Percentiles rank a stretch among this genome's conserved stretches.
These are phyloP conservation scores for Colletotrichum chlorophyti DNA, from an alignment of 2,329 filamentous ascomycete genomes.

Conservation along the genomic window DNA sequence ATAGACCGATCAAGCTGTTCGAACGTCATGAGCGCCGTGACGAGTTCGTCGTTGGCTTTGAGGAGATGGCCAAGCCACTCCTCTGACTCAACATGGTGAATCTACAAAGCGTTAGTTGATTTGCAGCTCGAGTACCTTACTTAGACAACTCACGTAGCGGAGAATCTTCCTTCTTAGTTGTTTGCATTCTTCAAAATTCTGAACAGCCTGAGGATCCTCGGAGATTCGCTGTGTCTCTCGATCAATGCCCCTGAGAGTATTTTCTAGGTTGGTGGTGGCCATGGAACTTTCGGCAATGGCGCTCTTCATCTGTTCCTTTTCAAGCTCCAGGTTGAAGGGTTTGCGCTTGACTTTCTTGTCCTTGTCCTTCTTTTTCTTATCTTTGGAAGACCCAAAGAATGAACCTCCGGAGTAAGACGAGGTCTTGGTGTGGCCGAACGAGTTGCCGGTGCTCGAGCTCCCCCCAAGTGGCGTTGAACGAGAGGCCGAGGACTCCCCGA, in stretches of 20 bases:
- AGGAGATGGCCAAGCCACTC: constrained; percentile 91
- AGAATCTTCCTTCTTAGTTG: constrained; percentile 82
- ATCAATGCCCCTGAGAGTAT: constrained; percentile 88
- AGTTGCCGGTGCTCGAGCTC: constrained; percentile 20
- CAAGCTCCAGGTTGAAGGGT: constrained; percentile 83
- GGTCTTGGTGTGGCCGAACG: constrained; percentile 42
- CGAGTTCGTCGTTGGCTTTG: constrained; percentile 95
- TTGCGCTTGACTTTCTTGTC: constrained; percentile 64
- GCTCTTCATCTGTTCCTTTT: constrained; percentile 85
- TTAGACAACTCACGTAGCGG: constrained; percentile 68
- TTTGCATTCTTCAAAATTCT: constrained; percentile 87
- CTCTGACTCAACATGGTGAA: constrained; percentile 89
- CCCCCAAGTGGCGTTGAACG: constrained; percentile 31
- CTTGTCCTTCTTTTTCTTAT: constrained; percentile 57
- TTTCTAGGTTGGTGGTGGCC: constrained; percentile 88
- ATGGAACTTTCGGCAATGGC: constrained; percentile 91
- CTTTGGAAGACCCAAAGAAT: constrained; percentile 51
- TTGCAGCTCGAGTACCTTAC: background rate
- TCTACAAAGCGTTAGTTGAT: constrained; percentile 53
- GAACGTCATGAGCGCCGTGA: constrained; percentile 90
- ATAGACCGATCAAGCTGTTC: constrained; percentile 91
- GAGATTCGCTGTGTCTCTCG: constrained; percentile 88
- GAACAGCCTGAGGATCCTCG: constrained; percentile 76
- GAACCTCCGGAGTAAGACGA: constrained; percentile 45
- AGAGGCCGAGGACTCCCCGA: constrained; percentile 33